Base-by-base conservation (phyloP, 805 yeast species). In the Starmerella etchellsii region DNA sequence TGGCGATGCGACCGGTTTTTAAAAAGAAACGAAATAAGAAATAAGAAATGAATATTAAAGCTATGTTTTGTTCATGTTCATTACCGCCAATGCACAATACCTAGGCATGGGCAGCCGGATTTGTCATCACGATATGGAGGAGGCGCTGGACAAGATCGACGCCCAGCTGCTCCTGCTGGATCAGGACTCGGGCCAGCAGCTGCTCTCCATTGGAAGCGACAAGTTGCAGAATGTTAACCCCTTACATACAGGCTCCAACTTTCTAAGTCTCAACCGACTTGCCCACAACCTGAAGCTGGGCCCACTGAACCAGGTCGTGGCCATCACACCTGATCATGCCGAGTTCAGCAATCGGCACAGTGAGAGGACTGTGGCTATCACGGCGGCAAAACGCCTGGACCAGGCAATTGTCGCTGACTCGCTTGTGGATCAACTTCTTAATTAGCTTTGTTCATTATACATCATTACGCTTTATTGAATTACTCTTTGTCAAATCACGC, bases 271-370 rank as follows among this genome's bases (percentile, higher is more conserved):
- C 25, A 36, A 46, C 34, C 43, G 33, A 44, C 45, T 49, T 7
- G 42, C 50, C 10, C 15, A 16, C 23, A 39, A 25, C 23, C 50
- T 50, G 19, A 49, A 47, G 24, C 36, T 50, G 39, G 54, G 54
- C 23, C 42, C 46, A n/a, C 34, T 47, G n/a, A 37, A 31, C 27
- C 45, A 45, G 27, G 23, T 44, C 22, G 40, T 50, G 22, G 36
- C 31, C 7, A 43, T 36, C 3, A 19, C 31, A n/a, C 25, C 38
- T 7, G 40, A 34, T 31, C 31, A 40, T 16, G 47, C 31, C 19
- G 40, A 26, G 28, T 30, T 46, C 13, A 5, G 34, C 23, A 36
- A 40, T 14, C 26, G 39, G 11, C 33, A 21, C 14, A 25, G 29
- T 18, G 37, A 20, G 11, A 18, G 31, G 8, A 22, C 34, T 2